Conservation (phyloP, 2,329 filamentous ascomycete species). For the Coniochaeta sp. region DNA sequence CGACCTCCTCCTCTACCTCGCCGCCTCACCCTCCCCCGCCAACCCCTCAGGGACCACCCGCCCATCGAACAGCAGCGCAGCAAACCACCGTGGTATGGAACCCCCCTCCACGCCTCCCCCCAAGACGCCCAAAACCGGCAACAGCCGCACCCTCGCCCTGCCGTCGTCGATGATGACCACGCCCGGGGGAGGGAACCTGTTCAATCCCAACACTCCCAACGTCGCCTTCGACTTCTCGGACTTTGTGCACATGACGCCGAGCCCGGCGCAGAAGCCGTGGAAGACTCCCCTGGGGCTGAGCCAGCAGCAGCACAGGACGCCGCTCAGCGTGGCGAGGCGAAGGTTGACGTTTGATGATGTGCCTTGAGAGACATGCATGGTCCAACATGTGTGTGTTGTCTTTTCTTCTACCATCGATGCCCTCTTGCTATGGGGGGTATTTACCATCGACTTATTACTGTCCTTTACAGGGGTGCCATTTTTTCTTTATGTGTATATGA, state of each 20-base stretch:
- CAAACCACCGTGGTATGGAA: too few species aligned
- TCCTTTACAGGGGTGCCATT: too few species aligned
- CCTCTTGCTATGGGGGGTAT: too few species aligned
- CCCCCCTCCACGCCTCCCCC: constrained; percentile 72
- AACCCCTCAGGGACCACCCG: constrained; percentile 42
- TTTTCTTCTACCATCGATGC: too few species aligned
- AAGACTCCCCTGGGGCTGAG: constrained; percentile 63
- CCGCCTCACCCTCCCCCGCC: constrained; percentile 84
- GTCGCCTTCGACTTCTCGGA: constrained; percentile 89
- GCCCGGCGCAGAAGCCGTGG: constrained; percentile 85
- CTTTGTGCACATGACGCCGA: constrained; percentile 95
- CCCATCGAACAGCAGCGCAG: too few species aligned
- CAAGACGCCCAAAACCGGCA: constrained; percentile 26
- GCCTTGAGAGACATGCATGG: too few species aligned
- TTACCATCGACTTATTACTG: too few species aligned
- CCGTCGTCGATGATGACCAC: constrained; percentile 89
- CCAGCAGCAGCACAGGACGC: constrained; percentile 44
- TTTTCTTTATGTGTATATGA: too few species aligned
- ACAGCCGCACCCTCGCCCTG: constrained; percentile 56
- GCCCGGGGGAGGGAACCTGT: constrained; percentile 58
- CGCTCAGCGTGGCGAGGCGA: constrained; percentile 62
- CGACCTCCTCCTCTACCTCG: constrained; percentile 75
- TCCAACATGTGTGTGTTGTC: too few species aligned
- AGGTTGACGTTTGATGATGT: constrained; percentile 73
- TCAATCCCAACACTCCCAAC: constrained; percentile 70